Percentiles rank a stretch among this genome's conserved stretches.
These are phyloP conservation scores for Torulaspora microellipsoides DNA, from an alignment of 805 yeast genomes.

Conservation along the genomic window DNA sequence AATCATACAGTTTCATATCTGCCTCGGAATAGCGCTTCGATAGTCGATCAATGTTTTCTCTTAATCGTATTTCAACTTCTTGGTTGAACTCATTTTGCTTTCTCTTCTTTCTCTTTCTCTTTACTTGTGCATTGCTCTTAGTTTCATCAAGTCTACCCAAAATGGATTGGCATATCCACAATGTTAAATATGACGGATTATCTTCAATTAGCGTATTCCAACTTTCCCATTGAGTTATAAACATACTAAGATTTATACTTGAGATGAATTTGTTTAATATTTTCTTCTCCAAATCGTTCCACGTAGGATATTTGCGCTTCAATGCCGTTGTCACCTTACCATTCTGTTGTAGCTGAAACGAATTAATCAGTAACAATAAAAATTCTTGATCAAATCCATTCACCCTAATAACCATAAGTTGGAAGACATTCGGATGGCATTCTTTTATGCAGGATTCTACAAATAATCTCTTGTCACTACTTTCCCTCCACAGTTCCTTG, in stretches of 20 bases:
- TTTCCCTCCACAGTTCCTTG: constrained; percentile 19
- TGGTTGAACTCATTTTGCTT: constrained; percentile 8
- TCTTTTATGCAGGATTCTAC: constrained; percentile 14
- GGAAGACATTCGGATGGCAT: constrained; percentile 14
- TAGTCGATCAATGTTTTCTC: constrained; percentile 3
- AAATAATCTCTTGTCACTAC: constrained; percentile 9
- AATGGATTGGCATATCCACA: constrained; percentile 11
- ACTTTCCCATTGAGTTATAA: constrained; percentile 14
- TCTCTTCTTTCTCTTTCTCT: constrained; percentile 21
- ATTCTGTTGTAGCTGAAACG: constrained; percentile 3
- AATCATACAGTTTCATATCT: constrained; percentile 10
- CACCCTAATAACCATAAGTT: constrained; percentile 15
- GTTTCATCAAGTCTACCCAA: constrained; percentile 6
- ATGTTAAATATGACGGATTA: constrained; percentile 14
- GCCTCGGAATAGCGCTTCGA: constrained; percentile 7
- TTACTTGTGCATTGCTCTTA: background rate
- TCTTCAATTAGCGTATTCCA: constrained; percentile 15
- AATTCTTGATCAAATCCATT: constrained; percentile 19
- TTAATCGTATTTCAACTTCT: constrained; percentile 8
- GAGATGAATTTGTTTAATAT: constrained; percentile 13
- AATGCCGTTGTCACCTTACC: background rate
- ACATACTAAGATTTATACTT: constrained; percentile 11
- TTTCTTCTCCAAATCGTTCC: constrained; percentile 17
- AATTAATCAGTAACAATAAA: constrained; percentile 12
- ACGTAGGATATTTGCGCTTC: constrained; percentile 8